Evolutionary conservation across 192 early-diverging fungal species (phyloP), one percentile per base, ranked within the genome.

Genomic region (Coemansia sp.): DNA sequence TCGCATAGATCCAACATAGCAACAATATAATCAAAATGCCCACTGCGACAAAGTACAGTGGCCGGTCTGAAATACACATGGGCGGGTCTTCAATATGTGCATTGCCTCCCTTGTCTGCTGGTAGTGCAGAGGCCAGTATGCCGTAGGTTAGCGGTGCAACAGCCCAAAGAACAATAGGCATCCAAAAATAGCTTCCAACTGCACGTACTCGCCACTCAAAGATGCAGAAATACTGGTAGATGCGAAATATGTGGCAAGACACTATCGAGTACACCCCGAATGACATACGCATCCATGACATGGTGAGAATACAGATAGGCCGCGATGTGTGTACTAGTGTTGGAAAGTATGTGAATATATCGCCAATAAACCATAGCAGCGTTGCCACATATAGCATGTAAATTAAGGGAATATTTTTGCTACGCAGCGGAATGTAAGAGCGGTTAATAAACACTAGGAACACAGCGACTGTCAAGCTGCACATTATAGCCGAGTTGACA

Each of bases 211-310:
- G 59, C 67, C 66, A 79, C 9, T 64, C 37, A 29, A 79, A 73
- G 6, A 73, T 64, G 37, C 70, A 73, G 22, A 68, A 53, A 60
- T 79, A 79, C 57, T 79, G 69, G 67, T 73, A 79, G 56, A 70
- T 73, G 12, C 76, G 47, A 24, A 79, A 59, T 7, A 73, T 43
- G 17, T 73, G 70, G 27, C 70, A 73, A 24, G 51, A 41, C 0
- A 79, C 60, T 1, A 79, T 61, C 5, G 67, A 59, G 55, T 60
- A 79, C 3, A 73, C 39, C 24, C 76, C 76, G 15, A 79, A 51
- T 14, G 62, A 63, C 64, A 79, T 70, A 3, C 76, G 76, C 51
- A 79, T 62, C 76, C 76, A 79, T 14, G 76, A 72, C 69, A 70
- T 70, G 10, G 76, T 64, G 4, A 64, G 39, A 32, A 79, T 72